Base-by-base conservation (phyloP, 208 protist species). In the Wallacemonas sp. region DNA sequence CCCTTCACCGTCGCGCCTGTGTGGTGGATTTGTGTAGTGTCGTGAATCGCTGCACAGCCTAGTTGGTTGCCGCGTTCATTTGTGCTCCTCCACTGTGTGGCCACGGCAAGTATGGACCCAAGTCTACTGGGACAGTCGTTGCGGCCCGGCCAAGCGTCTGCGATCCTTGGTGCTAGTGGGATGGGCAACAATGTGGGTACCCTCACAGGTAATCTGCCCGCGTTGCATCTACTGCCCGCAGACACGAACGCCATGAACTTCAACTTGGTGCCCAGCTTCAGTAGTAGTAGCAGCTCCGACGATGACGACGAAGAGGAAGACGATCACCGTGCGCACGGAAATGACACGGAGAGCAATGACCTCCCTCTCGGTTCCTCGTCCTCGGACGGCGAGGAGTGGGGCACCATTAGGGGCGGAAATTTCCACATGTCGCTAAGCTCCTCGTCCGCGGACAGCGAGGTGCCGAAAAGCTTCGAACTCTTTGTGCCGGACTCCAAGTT, bases 401-500 rank as follows among this genome's bases (percentile, higher is more conserved):
- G 74, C 17, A 76, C 70, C 19, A 70, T 85, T 23, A 60, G 33
- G 9, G 71, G 67, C 23, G 66, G 55, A 19, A 63, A 75, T 29
- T 55, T 72, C 34, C n/a, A 72, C 49, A 49, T 65, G 23, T 54
- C 52, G 32, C 52, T 58, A 16, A 58, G 57, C 43, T 56, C 46
- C 14, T 61, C 19, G 29, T 76, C 65, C 32, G 68, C 63, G 0
- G 60, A 58, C 52, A 63, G 75, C 32, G 44, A 47, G 12, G 6
- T 41, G 62, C 33, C 38, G 75, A 80, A 47, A 77, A 74, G 32
- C 26, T 39, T 58, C 30, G 72, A 64, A 29, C 46, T 90, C 26
- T 95, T 90, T 57, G 55, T 91, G 12, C 86, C 89, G 14, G 83
- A 90, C 4, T 80, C 86, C 1, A 80, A 90, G 17, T 69, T 92